A percentile compares a stretch with the other conserved stretches of the same genome.
Evolutionary conservation across 495 filamentous ascomycete species (phyloP).

Genomic region (Apodospora peruviana): DNA sequence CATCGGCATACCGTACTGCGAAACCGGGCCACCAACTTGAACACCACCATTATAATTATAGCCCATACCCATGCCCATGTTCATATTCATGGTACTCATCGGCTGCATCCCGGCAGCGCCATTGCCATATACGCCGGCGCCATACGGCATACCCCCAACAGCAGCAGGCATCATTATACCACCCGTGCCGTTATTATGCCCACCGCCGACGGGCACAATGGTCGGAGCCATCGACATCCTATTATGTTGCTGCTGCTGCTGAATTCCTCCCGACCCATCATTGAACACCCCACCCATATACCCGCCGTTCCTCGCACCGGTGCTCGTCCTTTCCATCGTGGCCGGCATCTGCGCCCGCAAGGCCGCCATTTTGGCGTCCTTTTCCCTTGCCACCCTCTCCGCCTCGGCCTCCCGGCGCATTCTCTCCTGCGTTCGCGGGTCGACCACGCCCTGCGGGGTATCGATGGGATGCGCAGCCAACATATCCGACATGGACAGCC

Average conservation of each 20-base stretch:
- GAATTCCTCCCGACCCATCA: slow-evolving; percentile 39
- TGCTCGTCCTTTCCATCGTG: slow-evolving; percentile 16
- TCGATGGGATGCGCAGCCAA: slow-evolving; percentile 41
- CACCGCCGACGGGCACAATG: slow-evolving; percentile 9
- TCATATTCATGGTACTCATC: no score
- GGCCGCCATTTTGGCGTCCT: slow-evolving; percentile 34
- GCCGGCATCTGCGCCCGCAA: slow-evolving; percentile 38
- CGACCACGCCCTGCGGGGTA: slow-evolving; percentile 25
- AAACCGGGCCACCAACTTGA: no score
- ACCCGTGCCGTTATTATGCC: background rate
- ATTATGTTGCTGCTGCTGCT: background rate
- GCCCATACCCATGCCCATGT: no score
- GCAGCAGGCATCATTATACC: background rate
- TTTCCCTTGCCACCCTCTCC: slow-evolving; percentile 23
- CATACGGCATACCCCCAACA: background rate
- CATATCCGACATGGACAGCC: slow-evolving; percentile 67
- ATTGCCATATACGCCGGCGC: background rate
- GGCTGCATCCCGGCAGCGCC: no score
- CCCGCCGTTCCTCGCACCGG: slow-evolving; percentile 31
- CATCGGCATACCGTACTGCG: slow-evolving; percentile 27
- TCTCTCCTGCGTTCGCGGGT: slow-evolving; percentile 30
- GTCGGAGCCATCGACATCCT: background rate
- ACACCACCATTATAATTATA: no score
- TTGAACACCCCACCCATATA: slow-evolving; percentile 49
- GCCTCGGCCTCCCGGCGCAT: slow-evolving; percentile 31